A percentile compares a stretch with the other conserved stretches of the same genome.
These are phyloP conservation scores for Calamus simplicifolius DNA, from an alignment of 176 grass and related monocot genomes.

Conservation along the genomic window DNA sequence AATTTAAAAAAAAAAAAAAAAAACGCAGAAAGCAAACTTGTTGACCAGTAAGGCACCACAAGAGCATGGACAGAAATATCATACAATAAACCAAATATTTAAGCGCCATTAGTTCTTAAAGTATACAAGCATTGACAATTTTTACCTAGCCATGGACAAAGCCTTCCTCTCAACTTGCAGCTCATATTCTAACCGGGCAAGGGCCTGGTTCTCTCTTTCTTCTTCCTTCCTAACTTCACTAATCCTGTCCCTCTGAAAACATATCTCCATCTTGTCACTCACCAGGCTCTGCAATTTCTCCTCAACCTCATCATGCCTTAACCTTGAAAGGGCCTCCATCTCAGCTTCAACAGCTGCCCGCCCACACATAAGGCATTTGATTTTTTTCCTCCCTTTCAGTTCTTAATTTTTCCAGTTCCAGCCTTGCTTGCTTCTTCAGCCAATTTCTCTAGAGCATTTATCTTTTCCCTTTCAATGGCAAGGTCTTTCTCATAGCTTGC, in stretches of 20 bases:
- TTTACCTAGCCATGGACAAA: constrained; percentile 80
- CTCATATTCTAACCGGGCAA: constrained; percentile 73
- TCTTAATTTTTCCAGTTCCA: constrained; percentile 62
- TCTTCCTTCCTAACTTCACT: constrained; percentile 64
- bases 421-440: constrained; percentile 72
- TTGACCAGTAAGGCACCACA: too few species aligned
- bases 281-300: constrained; percentile 68
- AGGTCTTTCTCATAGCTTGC: constrained; percentile 63
- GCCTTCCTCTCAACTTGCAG: constrained; percentile 97
- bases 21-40: too few species aligned
- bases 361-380: constrained; percentile 47
- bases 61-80: too few species aligned
- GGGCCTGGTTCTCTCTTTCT: constrained; percentile 57
- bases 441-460: constrained; percentile 60
- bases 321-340: constrained; percentile 68
- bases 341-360: constrained; percentile 80
- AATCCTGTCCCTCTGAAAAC: constrained; percentile 67
- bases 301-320: constrained; percentile 83
- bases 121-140: neutral
- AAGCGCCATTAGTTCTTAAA: too few species aligned
- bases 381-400: constrained; percentile 76
- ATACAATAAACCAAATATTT: too few species aligned
- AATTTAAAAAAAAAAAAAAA: too few species aligned
- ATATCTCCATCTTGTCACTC: constrained; percentile 81
- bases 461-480: constrained; percentile 60